phyloP scores from a whole-genome alignment of 116 monocot species.

The Thalassia testudinum region DNA sequence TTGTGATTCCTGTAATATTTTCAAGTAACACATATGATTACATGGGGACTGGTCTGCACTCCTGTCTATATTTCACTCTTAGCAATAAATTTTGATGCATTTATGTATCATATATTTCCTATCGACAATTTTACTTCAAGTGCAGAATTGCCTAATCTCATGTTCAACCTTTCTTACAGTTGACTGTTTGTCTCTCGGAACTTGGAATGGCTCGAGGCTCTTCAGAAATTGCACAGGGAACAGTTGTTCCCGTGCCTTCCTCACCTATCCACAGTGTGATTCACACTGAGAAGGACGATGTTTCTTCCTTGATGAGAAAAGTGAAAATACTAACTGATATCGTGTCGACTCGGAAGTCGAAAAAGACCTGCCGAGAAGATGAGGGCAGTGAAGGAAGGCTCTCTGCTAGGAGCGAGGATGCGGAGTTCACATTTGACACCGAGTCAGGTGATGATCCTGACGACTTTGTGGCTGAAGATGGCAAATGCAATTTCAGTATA shows the following conservation, averaged over 20 bases:
- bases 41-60: too few species aligned
- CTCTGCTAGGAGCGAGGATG: conserved; percentile 38
- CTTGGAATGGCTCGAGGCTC: conserved; percentile 30
- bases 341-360: conserved; percentile 32
- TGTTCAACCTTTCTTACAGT: conserved; percentile 17
- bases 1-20: too few species aligned
- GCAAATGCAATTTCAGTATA: conserved; percentile 17
- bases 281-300: conserved; percentile 38
- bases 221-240: conserved; percentile 19
- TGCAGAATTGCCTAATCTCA: too few species aligned
- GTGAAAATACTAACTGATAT: conserved; percentile 48
- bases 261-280: conserved; percentile 23
- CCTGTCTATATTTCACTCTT: too few species aligned
- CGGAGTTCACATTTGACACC: conserved; percentile 28
- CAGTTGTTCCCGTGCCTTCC: conserved; percentile 24
- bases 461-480: conserved; percentile 22
- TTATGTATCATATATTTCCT: too few species aligned
- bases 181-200: conserved; percentile 43
- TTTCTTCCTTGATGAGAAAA: conserved; percentile 52
- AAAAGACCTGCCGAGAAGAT: conserved; percentile 28
- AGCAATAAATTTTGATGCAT: too few species aligned
- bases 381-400: conserved; percentile 44
- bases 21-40: too few species aligned
- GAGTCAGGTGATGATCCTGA: conserved; percentile 36
- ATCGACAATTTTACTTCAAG: too few species aligned